phyloP scores from a whole-genome alignment of 805 yeast species.

The Clavispora carvajalis region DNA sequence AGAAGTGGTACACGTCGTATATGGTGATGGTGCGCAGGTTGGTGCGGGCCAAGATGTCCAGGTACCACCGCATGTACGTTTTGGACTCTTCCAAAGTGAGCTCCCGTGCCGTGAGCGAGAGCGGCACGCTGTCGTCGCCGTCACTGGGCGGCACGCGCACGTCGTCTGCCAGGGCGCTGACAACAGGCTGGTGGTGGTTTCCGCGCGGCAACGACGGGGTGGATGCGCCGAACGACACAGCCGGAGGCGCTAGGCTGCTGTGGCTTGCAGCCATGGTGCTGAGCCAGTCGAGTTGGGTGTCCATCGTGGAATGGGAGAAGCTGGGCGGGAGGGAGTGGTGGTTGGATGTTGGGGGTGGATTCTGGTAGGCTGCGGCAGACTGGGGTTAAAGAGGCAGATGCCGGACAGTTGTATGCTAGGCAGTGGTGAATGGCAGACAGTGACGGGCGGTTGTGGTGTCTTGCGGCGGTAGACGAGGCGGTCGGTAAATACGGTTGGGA shows the following conservation, averaged over 20 bases:
- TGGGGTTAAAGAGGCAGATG: too few species aligned
- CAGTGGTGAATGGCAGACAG: too few species aligned
- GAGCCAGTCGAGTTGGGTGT: constrained; percentile 12
- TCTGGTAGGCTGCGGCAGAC: too few species aligned
- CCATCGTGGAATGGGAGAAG: constrained; percentile 4
- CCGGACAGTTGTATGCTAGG: too few species aligned
- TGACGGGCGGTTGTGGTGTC: too few species aligned
- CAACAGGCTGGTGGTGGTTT: constrained; percentile 4
- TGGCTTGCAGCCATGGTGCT: constrained; percentile 1
- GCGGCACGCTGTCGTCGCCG: constrained; percentile 46
- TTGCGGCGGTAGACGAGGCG: not conserved
- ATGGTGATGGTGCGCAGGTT: constrained; percentile 62
- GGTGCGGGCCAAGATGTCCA: constrained; percentile 71
- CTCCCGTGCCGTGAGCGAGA: constrained; percentile 61
- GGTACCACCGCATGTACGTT: constrained; percentile 91
- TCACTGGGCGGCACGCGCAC: constrained; percentile 10
- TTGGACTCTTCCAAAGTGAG: constrained; percentile 72
- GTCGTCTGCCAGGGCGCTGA: constrained; percentile 15
- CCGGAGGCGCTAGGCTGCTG: constrained; percentile 9
- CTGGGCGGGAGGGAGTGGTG: not conserved
- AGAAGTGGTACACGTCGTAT: constrained; percentile 72
- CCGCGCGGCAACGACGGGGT: not conserved
- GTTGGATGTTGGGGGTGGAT: not conserved
- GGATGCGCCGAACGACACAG: constrained; percentile 10
- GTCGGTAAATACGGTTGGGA: not conserved